Evolutionary conservation across 1,284 basidiomycete species (phyloP).

Genomic region (Boletus sp.): DNA sequence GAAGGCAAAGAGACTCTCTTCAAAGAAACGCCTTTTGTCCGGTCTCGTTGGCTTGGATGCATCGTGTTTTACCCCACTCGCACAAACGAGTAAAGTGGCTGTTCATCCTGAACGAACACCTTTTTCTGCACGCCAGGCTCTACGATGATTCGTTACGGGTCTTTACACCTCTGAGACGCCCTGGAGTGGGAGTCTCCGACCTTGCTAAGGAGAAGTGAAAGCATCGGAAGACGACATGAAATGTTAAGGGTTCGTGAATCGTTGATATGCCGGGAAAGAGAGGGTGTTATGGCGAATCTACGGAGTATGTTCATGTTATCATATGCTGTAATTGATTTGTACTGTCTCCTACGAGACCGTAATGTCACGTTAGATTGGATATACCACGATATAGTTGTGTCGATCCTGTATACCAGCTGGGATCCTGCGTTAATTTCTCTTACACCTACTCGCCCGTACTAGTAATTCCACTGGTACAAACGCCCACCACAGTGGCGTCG

Average conservation of each 20-base stretch:
- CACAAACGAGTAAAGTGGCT: constrained; percentile 13
- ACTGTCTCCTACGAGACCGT: constrained; percentile 26
- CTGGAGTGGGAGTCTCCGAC: neutral
- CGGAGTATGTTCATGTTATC: constrained; percentile 28
- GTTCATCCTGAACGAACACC: constrained; percentile 13
- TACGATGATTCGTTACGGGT: constrained; percentile 17
- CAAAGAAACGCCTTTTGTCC: constrained; percentile 23
- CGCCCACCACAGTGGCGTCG: no score
- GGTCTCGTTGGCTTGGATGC: constrained; percentile 17
- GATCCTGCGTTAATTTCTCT: neutral
- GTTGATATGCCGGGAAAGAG: neutral
- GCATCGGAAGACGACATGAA: neutral
- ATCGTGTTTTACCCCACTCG: constrained; percentile 12
- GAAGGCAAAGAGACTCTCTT: constrained; percentile 38
- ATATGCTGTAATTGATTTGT: constrained; percentile 34
- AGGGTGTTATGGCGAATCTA: constrained; percentile 17
- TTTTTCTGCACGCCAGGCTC: constrained; percentile 18
- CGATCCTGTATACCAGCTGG: neutral
- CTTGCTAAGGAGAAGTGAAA: neutral
- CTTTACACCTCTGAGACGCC: neutral
- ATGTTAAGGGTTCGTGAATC: constrained; percentile 6
- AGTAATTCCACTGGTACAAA: neutral
- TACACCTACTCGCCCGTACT: neutral
- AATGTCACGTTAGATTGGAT: constrained; percentile 30
- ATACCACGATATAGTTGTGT: constrained; percentile 8